These are phyloP conservation scores for Schoenoplectus triqueter DNA, from an alignment of 202 grass and related monocot genomes.

Conservation along the genomic window DNA sequence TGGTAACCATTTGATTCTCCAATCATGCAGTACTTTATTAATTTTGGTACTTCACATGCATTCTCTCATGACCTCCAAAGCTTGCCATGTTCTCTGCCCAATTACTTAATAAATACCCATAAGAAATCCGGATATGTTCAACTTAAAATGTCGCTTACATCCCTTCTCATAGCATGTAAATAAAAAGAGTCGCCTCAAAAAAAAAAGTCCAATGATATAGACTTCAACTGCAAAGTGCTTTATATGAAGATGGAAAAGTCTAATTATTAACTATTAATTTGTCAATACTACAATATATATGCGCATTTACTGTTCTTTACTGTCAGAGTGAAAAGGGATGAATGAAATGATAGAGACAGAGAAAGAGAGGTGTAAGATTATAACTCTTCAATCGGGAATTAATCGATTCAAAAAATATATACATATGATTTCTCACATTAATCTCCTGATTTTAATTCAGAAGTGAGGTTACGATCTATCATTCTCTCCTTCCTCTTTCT, in stretches of 20 bases:
- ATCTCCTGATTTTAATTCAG: too few relatives aligned
- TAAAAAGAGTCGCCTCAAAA: neutral
- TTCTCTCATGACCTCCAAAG: conserved; percentile 15
- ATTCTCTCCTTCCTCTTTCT: too few relatives aligned
- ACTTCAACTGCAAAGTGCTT: neutral
- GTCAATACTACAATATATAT: neutral
- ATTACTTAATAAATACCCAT: neutral
- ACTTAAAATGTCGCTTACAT: neutral
- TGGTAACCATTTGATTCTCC: conserved; percentile 35
- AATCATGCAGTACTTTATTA: conserved; percentile 35
- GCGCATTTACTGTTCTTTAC: too few relatives aligned
- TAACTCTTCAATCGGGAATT: too few relatives aligned
- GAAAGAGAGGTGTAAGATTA: too few relatives aligned
- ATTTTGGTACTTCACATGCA: conserved; percentile 28
- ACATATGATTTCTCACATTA: too few relatives aligned
- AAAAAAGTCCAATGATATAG: neutral
- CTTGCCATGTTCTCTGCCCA: conserved; percentile 26
- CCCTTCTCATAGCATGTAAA: neutral
- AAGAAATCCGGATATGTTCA: neutral
- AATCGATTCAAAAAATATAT: too few relatives aligned
- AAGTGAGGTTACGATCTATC: too few relatives aligned
- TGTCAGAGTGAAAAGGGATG: too few relatives aligned
- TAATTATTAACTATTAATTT: neutral
- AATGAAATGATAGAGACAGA: too few relatives aligned
- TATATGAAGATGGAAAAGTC: neutral